phyloP scores from a whole-genome alignment of 352 stramenopile species.

The Phytophthora idaei region DNA sequence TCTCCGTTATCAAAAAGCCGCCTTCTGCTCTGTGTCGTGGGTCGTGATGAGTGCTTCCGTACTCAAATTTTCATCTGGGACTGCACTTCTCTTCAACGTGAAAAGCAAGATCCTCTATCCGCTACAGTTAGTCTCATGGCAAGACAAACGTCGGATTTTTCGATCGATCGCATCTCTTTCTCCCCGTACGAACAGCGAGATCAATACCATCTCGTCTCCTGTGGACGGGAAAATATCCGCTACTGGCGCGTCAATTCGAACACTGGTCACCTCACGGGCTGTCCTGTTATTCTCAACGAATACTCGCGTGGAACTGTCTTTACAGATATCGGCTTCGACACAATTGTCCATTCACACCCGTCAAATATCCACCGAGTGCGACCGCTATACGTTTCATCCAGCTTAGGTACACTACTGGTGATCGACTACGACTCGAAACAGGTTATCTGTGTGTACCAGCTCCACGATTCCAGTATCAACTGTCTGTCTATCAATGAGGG shows the following conservation, averaged over 20 bases:
- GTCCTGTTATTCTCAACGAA: constrained; percentile 88
- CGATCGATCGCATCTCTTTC: constrained; percentile 73
- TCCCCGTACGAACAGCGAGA: constrained; percentile 77
- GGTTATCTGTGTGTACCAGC: constrained; percentile 89
- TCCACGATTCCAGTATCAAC: constrained; percentile 88
- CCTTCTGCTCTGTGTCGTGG: constrained; percentile 61
- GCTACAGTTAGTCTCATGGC: constrained; percentile 53
- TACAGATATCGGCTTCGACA: constrained; percentile 88
- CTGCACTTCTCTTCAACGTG: constrained; percentile 36
- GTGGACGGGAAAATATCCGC: constrained; percentile 91
- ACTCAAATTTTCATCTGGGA: constrained; percentile 85
- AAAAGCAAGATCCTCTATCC: background rate
- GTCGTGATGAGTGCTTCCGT: constrained; percentile 62
- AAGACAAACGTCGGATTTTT: constrained; percentile 89
- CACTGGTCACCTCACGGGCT: constrained; percentile 68
- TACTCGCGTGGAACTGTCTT: constrained; percentile 88
- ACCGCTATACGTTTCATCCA: constrained; percentile 82
- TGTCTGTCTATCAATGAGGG: constrained; percentile 87
- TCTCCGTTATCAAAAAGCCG: constrained; percentile 32
- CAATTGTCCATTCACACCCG: constrained; percentile 57
- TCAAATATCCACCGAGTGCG: constrained; percentile 58
- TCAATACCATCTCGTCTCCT: constrained; percentile 81
- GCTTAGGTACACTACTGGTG: constrained; percentile 74
- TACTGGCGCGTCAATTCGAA: constrained; percentile 84
- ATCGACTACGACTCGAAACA: constrained; percentile 84